Evolutionary conservation across 805 yeast species (phyloP), one percentile per base, ranked within the genome.

Genomic region (Candida glaebosa): DNA sequence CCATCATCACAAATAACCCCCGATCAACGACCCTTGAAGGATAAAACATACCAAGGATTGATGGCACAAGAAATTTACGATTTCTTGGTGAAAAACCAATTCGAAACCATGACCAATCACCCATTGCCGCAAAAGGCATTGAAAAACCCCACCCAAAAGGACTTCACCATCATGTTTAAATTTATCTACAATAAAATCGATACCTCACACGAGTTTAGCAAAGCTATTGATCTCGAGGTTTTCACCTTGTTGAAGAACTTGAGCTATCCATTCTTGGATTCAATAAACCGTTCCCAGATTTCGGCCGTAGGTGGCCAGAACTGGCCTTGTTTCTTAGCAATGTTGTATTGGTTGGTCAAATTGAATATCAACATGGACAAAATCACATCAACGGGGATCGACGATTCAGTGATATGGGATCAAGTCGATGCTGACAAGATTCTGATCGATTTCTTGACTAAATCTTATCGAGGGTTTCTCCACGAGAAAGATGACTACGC

Each of bases 271-370:
- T 87, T 83, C 57, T 60, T 87, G 43, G 95, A 85, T 31, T 69
- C 86, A 0, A 81, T 90, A 31, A 86, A 84, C 59, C 82, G 89
- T 54, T 83, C 93, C 1, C 95, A 87, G 56, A 82, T 89, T 30
- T 79, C 89, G 30, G 96, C 96, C 0, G 96, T 87, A 9, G 96
- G 96, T 4, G 95, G 96, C 2, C 81, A 84, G 37, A 81, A 81
- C 49, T 89, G 96, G 96, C 88, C 87, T 9, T 75, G 76, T 5
- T 86, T 87, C 49, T 60, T 89, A 32, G 96, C 93, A 1, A 78
- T 90, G 76, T 64, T 89, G 17, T 81, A 84, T 57, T 89, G 96
- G 96, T 58, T 89, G 34, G 79, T 84, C 3, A 78, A 79, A 48
- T 69, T 79, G 45, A 81, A 71, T 51, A 46, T 60, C 32, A 49